phyloP scores from a whole-genome alignment of 805 yeast species.

The Myxozyma sirexii region DNA sequence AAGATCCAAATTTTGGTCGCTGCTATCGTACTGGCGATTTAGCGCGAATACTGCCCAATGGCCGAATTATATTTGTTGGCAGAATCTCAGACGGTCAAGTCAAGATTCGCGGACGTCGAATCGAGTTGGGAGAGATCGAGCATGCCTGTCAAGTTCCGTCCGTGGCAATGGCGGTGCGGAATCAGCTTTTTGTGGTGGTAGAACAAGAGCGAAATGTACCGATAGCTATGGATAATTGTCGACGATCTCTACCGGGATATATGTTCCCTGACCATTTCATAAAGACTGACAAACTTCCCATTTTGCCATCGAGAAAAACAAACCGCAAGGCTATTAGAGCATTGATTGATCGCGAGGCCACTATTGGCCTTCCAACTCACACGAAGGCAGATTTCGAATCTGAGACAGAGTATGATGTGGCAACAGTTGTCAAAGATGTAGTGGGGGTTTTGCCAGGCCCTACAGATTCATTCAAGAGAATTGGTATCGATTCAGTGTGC shows the following conservation, averaged over 20 bases:
- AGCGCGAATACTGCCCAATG: conserved; percentile 34
- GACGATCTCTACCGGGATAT: conserved; percentile 25
- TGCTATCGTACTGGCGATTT: conserved; percentile 40
- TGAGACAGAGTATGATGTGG: conserved; percentile 5
- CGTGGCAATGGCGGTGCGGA: conserved; percentile 15
- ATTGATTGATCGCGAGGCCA: background rate
- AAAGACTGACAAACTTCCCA: conserved; percentile 23
- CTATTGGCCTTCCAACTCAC: background rate
- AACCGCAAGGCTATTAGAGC: conserved; percentile 16
- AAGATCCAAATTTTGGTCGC: conserved; percentile 22
- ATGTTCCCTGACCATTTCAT: conserved; percentile 31
- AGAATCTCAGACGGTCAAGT: conserved; percentile 39
- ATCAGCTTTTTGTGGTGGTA: conserved; percentile 19
- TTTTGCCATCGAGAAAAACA: conserved; percentile 35
- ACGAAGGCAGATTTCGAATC: background rate
- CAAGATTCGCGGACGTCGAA: conserved; percentile 41
- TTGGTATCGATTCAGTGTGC: conserved; percentile 26
- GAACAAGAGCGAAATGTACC: conserved; percentile 10
- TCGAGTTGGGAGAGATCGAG: conserved; percentile 42
- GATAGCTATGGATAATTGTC: conserved; percentile 10
- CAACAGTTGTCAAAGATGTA: background rate
- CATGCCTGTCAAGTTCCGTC: conserved; percentile 18
- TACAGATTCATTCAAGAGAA: background rate
- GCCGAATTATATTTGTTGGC: conserved; percentile 35
- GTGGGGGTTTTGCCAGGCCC: conserved; percentile 9